Evolutionary conservation across 768 basidiomycete species (phyloP), one percentile per base, ranked within the genome.

Genomic region (Gyrodon lividus): DNA sequence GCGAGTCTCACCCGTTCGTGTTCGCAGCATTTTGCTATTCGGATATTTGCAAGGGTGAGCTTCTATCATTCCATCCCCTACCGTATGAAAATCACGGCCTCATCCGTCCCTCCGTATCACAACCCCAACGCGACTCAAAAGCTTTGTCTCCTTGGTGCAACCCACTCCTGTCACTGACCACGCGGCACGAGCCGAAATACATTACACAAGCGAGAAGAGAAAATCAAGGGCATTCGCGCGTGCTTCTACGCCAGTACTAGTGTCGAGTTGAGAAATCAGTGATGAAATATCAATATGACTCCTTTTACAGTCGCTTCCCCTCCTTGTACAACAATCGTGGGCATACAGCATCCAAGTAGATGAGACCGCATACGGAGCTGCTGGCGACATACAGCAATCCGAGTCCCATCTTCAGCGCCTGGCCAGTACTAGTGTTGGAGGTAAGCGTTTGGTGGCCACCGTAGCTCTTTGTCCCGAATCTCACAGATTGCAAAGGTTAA

Each of bases 401-500:
- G n/a, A n/a, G n/a, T 7, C 20, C n/a, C 16, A 14, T 23, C 2
- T 19, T 23, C 23, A 43, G 41, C 24, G 24, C 16, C n/a, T 24
- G 7, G 14, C 13, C 23, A 12, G 35, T 24, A 7, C 13, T n/a
- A 12, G 35, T 24, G 50, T 24, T 24, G 9, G 19, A n/a, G 14
- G 23, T 19, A 3, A 24, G 30, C 43, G 24, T 14, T 22, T 35
- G 34, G 20, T 19, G 24, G 22, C 43, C 59, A 55, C 53, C 35
- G 51, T 17, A 12, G 12, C 50, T 43, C 54, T 51, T 55, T 63
- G 56, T 56, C 22, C 37, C 23, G 39, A 44, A 64, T 52, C 53
- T 50, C 42, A 42, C 41, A 37, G 54, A 67, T 59, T 48, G 47
- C 19, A 45, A 55, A 69, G 56, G 44, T 50, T 60, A 58, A 53